A percentile compares a stretch with the other conserved stretches of the same genome.
These are phyloP conservation scores for Aspergillus flavus DNA, from an alignment of 2,329 filamentous ascomycete species.

Conservation along the genomic window DNA sequence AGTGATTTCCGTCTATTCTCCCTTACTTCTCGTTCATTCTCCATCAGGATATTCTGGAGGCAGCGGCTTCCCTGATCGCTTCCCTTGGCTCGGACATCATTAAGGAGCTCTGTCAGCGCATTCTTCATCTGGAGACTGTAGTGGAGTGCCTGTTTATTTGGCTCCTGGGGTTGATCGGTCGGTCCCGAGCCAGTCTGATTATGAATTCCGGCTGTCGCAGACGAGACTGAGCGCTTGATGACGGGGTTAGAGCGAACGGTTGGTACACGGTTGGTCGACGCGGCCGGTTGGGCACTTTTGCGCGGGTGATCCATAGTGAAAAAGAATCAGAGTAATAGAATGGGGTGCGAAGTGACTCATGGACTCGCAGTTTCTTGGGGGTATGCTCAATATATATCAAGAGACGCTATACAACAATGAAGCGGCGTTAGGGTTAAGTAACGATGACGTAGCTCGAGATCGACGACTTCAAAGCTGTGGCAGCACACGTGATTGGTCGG, in stretches of 20 bases:
- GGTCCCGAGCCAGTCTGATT: not conserved
- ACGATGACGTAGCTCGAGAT: not conserved
- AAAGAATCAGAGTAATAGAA: not conserved
- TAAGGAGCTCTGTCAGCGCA: slow-evolving; percentile 63
- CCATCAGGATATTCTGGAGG: slow-evolving; percentile 62
- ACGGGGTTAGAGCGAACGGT: slow-evolving; percentile 10
- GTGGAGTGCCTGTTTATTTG: slow-evolving; percentile 6
- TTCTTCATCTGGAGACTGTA: slow-evolving; percentile 52
- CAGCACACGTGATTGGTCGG: not conserved
- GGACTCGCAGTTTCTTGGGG: not conserved
- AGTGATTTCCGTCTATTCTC: slow-evolving; percentile 18
- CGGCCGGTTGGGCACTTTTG: slow-evolving; percentile 3
- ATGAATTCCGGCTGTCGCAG: slow-evolving; percentile 3
- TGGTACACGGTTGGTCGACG: slow-evolving; percentile 19
- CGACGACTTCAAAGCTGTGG: not conserved
- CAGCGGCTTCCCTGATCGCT: slow-evolving; percentile 59
- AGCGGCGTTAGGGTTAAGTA: not conserved
- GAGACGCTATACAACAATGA: not conserved
- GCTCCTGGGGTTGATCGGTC: not conserved
- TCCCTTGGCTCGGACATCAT: slow-evolving; percentile 58
- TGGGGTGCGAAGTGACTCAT: rapidly evolving
- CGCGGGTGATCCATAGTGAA: not conserved
- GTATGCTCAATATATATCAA: not conserved
- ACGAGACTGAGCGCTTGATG: slow-evolving; percentile 18
- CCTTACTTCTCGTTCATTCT: slow-evolving; percentile 60